Conservation (phyloP, 371 early-diverging fungal species). For the Zychaea mexicana region DNA sequence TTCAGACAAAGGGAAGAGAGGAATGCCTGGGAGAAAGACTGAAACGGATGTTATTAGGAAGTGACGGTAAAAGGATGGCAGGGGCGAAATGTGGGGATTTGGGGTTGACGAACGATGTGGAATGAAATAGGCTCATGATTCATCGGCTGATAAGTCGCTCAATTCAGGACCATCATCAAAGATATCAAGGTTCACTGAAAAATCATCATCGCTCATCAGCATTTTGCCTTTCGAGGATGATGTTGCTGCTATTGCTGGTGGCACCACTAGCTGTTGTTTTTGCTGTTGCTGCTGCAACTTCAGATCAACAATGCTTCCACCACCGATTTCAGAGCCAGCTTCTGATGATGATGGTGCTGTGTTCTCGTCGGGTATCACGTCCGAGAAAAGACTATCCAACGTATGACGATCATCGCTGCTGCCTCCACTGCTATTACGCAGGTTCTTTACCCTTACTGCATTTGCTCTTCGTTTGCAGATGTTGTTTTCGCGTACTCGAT, state of each 20-base stretch:
- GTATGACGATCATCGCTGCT: slow-evolving; percentile 9
- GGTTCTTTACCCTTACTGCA: neutral
- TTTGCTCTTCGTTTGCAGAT: slow-evolving; percentile 22
- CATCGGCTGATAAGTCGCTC: slow-evolving; percentile 50
- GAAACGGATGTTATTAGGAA: too few species aligned
- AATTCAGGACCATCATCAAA: slow-evolving; percentile 56
- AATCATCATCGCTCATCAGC: slow-evolving; percentile 34
- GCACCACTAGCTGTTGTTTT: neutral
- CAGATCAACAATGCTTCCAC: neutral
- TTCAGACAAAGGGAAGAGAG: too few species aligned
- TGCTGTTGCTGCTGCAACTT: neutral
- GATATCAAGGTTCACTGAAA: slow-evolving; percentile 33
- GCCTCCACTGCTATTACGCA: slow-evolving; percentile 8
- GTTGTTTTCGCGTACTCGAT: slow-evolving; percentile 34
- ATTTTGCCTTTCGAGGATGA: neutral
- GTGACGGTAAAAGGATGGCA: neutral
- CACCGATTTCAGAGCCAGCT: slow-evolving; percentile 1
- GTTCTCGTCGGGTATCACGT: slow-evolving; percentile 12
- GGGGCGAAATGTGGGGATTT: neutral
- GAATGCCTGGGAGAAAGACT: too few species aligned
- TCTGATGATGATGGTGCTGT: slow-evolving; percentile 18
- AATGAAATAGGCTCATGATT: slow-evolving; percentile 8
- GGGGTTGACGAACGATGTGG: neutral
- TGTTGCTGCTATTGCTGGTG: slow-evolving; percentile 1
- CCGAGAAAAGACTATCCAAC: slow-evolving; percentile 14